A percentile compares a stretch with the other conserved stretches of the same genome.
phyloP scores from a whole-genome alignment of 805 yeast genomes.

The Candida ulmi region DNA sequence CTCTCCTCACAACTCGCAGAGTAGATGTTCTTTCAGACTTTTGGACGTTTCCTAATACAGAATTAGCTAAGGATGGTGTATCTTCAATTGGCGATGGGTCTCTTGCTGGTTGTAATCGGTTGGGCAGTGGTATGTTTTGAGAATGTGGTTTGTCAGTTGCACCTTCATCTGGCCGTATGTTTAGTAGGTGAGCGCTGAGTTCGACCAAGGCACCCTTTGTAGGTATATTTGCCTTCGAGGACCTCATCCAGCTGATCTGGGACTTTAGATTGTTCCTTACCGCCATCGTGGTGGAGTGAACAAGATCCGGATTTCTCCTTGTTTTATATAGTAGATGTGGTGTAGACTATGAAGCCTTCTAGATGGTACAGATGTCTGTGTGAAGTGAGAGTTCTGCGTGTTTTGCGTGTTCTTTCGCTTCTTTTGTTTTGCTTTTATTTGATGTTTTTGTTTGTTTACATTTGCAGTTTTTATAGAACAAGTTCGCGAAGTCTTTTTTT shows the following conservation, averaged over 20 bases:
- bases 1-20: conserved; percentile 17
- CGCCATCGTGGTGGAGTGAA: too few relatives aligned
- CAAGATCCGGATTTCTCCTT: too few relatives aligned
- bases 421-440: background rate
- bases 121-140: background rate
- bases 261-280: conserved; percentile 24
- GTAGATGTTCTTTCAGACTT: conserved; percentile 11
- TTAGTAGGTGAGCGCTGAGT: conserved; percentile 4
- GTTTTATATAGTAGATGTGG: too few relatives aligned
- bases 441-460: conserved; percentile 1
- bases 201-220: conserved; percentile 9
- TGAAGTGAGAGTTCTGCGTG: too few relatives aligned
- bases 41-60: conserved; percentile 5
- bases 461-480: background rate
- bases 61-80: background rate
- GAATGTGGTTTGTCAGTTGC: background rate
- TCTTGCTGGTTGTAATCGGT: background rate
- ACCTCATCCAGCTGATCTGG: conserved; percentile 23
- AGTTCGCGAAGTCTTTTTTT: background rate
- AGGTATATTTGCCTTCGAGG: conserved; percentile 20
- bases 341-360: too few relatives aligned
- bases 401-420: too few relatives aligned
- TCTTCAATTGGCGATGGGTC: background rate
- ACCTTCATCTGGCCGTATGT: background rate
- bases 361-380: too few relatives aligned